Percentiles rank a stretch among this genome's conserved stretches.
phyloP scores from a whole-genome alignment of 768 basidiomycete species.

The Chalciporus sphaerocephalus region DNA sequence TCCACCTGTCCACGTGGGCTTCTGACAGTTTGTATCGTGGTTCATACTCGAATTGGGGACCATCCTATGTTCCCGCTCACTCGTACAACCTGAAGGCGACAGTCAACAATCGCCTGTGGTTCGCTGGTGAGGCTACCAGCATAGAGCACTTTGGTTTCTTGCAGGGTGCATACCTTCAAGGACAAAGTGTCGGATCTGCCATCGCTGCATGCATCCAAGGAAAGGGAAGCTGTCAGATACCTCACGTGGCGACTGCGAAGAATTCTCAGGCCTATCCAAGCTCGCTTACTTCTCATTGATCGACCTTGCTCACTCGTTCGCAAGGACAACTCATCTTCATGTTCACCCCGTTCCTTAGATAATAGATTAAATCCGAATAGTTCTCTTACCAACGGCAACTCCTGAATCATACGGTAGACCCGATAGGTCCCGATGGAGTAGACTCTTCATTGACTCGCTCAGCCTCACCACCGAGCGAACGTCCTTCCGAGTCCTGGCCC shows the following conservation, averaged over 20 bases:
- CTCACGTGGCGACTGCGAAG: constrained; percentile 27
- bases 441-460: no score
- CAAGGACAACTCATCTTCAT: no score
- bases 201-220: constrained; percentile 40
- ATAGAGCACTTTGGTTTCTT: constrained; percentile 56
- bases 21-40: constrained; percentile 40
- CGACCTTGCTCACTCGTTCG: neutral
- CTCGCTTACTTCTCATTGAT: neutral
- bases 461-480: no score
- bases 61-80: constrained; percentile 51
- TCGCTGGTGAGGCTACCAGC: constrained; percentile 61
- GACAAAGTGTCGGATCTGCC: constrained; percentile 36
- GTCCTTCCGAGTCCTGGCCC: no score
- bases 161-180: constrained; percentile 59
- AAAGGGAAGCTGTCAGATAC: constrained; percentile 20
- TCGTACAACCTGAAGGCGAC: constrained; percentile 51
- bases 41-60: constrained; percentile 69
- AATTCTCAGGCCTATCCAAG: constrained; percentile 30
- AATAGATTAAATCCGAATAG: no score
- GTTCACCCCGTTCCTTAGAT: neutral
- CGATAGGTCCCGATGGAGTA: no score
- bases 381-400: no score
- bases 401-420: no score
- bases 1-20: constrained; percentile 55
- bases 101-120: constrained; percentile 43